Percentiles rank a stretch among this genome's conserved stretches.
phyloP scores from a whole-genome alignment of 257 asterid species.

The Schizonepeta tenuifolia region DNA sequence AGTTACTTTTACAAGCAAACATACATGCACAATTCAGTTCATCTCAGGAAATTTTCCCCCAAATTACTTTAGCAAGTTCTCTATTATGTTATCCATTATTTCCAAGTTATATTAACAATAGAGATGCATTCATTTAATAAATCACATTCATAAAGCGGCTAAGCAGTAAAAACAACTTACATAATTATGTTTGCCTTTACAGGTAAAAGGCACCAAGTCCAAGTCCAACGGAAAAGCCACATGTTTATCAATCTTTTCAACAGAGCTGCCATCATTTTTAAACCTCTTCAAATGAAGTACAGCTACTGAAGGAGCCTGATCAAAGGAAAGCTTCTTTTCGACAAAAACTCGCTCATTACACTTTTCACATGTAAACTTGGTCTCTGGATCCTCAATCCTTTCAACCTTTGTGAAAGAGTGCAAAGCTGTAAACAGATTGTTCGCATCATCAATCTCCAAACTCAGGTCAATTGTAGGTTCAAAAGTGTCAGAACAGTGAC shows the following conservation, averaged over 20 bases:
- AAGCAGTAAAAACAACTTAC: slow-evolving; percentile 50
- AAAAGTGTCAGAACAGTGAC: slow-evolving; percentile 76
- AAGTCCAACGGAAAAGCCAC: slow-evolving; percentile 75
- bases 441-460: slow-evolving; percentile 84
- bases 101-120: not conserved
- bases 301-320: slow-evolving; percentile 70
- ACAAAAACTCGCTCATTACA: slow-evolving; percentile 79
- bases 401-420: slow-evolving; percentile 92
- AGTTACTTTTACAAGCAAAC: not conserved
- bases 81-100: not conserved
- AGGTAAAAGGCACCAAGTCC: slow-evolving; percentile 70
- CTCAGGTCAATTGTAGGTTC: slow-evolving; percentile 86
- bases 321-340: slow-evolving; percentile 81
- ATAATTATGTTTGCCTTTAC: slow-evolving; percentile 33
- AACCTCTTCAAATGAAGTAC: slow-evolving; percentile 91
- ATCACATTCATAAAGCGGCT: slow-evolving; percentile 14
- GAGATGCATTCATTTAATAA: not conserved
- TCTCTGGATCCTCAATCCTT: slow-evolving; percentile 76
- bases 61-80: not conserved
- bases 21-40: not conserved
- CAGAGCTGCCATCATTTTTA: slow-evolving; percentile 72
- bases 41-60: not conserved
- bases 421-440: slow-evolving; percentile 60
- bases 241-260: slow-evolving; percentile 80
- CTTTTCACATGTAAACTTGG: slow-evolving; percentile 75